These are phyloP conservation scores for Naganishia vaughanmartiniae DNA, from an alignment of 768 basidiomycete species.

Conservation along the genomic window DNA sequence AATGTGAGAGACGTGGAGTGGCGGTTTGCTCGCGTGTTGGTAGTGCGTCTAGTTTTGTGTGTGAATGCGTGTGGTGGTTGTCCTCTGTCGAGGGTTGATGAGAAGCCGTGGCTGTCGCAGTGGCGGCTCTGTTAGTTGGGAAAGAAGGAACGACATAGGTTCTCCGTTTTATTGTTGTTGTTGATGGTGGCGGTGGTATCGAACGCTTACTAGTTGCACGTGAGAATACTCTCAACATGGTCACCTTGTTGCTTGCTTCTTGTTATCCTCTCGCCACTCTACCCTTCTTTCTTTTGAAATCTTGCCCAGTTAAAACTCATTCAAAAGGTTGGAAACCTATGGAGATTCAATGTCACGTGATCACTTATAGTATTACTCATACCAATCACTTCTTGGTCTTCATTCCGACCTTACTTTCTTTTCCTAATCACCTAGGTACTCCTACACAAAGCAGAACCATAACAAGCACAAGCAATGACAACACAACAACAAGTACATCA, in stretches of 20 bases:
- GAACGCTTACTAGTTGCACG: background rate
- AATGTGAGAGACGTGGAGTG: background rate
- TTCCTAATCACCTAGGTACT: too few species aligned
- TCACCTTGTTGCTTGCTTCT: background rate
- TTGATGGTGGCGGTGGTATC: too few species aligned
- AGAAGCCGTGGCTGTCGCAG: background rate
- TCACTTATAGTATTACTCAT: background rate
- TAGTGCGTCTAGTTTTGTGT: conserved; percentile 4
- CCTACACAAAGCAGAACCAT: too few species aligned
- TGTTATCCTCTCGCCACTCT: background rate
- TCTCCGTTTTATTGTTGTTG: too few species aligned
- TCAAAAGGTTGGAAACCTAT: too few species aligned
- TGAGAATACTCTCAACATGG: background rate
- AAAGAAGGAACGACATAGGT: background rate
- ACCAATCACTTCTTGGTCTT: too few species aligned
- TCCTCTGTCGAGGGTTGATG: background rate
- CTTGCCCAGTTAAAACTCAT: too few species aligned
- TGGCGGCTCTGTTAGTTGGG: background rate
- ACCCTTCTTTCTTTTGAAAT: too few species aligned
- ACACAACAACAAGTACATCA: conserved; percentile 13
- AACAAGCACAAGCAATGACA: background rate
- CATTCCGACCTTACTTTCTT: too few species aligned
- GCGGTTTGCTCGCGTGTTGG: background rate
- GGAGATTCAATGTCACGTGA: background rate
- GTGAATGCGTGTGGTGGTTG: background rate